Evolutionary conservation across 352 stramenopile species (phyloP), one percentile per base, ranked within the genome.

Genomic region (Globisporangium mamillatum): DNA sequence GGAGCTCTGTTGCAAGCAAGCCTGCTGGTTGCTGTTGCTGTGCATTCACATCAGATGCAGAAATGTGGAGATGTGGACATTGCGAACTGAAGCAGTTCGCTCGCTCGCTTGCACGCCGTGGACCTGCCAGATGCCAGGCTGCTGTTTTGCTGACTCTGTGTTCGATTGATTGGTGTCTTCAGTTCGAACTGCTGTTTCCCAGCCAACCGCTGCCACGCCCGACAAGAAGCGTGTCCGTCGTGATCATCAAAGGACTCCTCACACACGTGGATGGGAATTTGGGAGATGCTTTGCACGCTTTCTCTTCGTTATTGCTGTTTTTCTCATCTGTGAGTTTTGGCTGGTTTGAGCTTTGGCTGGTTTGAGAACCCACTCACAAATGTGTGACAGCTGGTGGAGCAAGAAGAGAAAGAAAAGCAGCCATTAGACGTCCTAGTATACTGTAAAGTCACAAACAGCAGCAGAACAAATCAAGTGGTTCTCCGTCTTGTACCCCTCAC

Each of bases 401-500:
- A 46, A 46, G 38, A 6, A 14, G 38, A 46, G 14, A 14, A 46
- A 20, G 14, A 46, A 20, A 20, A 20, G 38, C 10, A 46, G 4
- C 38, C 38, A 20, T 20, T 20, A 46, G 12, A 10, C 36, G 36
- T 20, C 34, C 34, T 4, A 20, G 27, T 32, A 32, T 48, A n/a
- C 38, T 14, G 38, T 48, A n/a, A 38, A 38, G 34, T 38, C 12
- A 18, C 38, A 14, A 48, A 20, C 38, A 46, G 38, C 38, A 48
- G 14, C 4, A 9, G 38, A 38, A 59, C 53, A 59, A 57, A 59
- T 59, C 53, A 59, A 59, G 53, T 59, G 53, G 14, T 59, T 59
- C 53, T 59, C 53, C 32, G 32, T 6, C 32, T 1, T 36, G 32
- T 36, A 36, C 32, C 53, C 53, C 53, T 59, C 25, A 32, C 22